Evolutionary conservation across 176 grass and related monocot species (phyloP).

Genomic region (Aegilops speltoides): DNA sequence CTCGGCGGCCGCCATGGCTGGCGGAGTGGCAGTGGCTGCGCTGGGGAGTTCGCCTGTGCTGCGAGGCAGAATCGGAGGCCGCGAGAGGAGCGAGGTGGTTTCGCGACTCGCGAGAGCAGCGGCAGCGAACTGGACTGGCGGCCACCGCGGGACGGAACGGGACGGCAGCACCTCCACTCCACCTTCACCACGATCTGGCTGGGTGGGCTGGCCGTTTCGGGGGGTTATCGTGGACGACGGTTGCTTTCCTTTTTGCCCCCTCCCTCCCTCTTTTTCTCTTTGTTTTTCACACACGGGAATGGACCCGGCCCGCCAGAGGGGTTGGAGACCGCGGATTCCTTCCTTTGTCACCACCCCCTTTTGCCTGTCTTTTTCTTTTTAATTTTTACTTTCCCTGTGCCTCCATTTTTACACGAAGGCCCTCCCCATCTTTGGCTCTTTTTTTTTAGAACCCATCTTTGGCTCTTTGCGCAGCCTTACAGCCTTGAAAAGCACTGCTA

Average conservation of each 20-base stretch:
- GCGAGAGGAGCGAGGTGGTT: background rate
- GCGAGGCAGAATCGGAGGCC: background rate
- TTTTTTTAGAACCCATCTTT: background rate
- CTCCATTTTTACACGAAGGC: background rate
- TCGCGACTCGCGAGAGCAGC: background rate
- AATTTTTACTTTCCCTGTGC: background rate
- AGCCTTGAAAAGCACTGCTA: background rate
- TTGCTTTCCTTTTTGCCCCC: slow-evolving; percentile 22
- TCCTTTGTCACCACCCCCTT: background rate
- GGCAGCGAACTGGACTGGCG: background rate
- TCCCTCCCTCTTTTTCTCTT: background rate
- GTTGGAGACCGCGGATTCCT: slow-evolving; percentile 35
- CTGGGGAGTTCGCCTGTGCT: background rate
- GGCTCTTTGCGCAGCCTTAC: background rate
- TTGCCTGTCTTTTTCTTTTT: background rate
- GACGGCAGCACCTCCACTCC: background rate
- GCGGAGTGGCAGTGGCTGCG: background rate
- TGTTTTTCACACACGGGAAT: slow-evolving; percentile 6
- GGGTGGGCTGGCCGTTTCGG: slow-evolving; percentile 16
- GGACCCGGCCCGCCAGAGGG: background rate
- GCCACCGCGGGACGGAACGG: slow-evolving; percentile 5
- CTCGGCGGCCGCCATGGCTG: slow-evolving; percentile 28
- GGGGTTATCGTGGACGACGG: slow-evolving; percentile 21
- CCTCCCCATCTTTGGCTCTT: background rate
- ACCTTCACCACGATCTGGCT: slow-evolving; percentile 26